phyloP scores from a whole-genome alignment of 2,329 filamentous ascomycete genomes.

The Trichoderma pleuroti region DNA sequence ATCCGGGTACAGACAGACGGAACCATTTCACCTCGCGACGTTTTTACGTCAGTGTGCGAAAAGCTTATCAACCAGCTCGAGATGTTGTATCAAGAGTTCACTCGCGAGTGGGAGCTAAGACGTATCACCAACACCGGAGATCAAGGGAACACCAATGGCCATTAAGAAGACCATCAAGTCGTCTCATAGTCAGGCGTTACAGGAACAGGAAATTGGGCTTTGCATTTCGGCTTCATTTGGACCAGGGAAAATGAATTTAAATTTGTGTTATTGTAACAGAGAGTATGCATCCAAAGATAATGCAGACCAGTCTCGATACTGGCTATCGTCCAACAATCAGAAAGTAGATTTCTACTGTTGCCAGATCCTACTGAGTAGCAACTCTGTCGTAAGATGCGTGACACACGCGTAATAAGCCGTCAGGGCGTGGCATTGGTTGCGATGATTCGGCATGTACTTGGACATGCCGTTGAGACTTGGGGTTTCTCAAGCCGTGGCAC shows the following conservation, averaged over 20 bases:
- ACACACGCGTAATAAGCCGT: neutral
- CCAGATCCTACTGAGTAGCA: neutral
- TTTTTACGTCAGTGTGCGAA: constrained; percentile 74
- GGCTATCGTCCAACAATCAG: neutral
- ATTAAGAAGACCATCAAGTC: constrained; percentile 22
- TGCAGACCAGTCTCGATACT: neutral
- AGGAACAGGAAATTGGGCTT: constrained; percentile 16
- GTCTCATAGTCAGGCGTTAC: constrained; percentile 26
- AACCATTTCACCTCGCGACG: constrained; percentile 80
- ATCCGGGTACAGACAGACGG: constrained; percentile 92
- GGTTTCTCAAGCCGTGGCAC: constrained; percentile 25
- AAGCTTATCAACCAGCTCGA: constrained; percentile 79
- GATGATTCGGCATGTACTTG: constrained; percentile 8
- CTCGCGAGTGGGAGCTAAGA: constrained; percentile 83
- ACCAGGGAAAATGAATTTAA: constrained; percentile 5
- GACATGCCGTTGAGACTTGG: neutral
- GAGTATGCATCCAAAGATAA: neutral
- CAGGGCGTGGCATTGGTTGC: neutral
- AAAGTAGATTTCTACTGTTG: neutral
- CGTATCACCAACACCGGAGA: constrained; percentile 74
- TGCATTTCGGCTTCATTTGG: constrained; percentile 15
- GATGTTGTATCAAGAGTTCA: constrained; percentile 81
- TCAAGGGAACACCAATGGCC: constrained; percentile 43
- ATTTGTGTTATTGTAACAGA: neutral
- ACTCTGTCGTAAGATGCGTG: neutral